Conservation (phyloP, 306 rosid species). For the Trifolium fragiferum region DNA sequence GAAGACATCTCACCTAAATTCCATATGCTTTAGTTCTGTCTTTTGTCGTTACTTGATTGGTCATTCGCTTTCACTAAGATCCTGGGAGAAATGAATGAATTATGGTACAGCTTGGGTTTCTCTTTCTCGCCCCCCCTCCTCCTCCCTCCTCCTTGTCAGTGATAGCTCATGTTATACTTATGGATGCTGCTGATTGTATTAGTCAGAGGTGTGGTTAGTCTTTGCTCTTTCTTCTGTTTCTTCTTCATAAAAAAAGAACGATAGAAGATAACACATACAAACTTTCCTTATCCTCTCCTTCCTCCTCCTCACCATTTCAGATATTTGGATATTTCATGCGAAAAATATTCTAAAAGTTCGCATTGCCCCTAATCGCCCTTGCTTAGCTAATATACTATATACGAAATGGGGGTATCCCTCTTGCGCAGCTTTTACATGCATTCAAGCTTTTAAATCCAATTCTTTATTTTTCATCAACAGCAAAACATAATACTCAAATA, state of each 20-base stretch:
- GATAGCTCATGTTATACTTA: background rate
- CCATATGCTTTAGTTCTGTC: background rate
- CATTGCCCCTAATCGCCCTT: background rate
- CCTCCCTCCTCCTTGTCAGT: background rate
- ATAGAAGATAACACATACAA: background rate
- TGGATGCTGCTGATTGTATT: background rate
- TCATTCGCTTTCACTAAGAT: background rate
- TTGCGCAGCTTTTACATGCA: background rate
- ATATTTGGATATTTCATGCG: constrained; percentile 11
- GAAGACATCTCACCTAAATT: background rate
- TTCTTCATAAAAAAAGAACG: background rate
- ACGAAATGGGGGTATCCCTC: background rate
- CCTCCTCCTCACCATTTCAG: constrained; percentile 4
- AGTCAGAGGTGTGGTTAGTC: background rate
- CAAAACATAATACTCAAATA: background rate
- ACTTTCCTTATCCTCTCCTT: background rate
- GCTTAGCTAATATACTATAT: background rate
- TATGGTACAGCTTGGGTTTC: background rate
- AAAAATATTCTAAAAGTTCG: constrained; percentile 11
- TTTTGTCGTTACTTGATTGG: background rate
- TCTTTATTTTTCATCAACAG: background rate
- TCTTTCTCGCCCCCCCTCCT: background rate
- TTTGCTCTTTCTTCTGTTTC: constrained; percentile 3
- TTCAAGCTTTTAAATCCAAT: constrained; percentile 4
- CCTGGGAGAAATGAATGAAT: background rate